These are phyloP conservation scores for Brassica nigra DNA, from an alignment of 345 rosid species.

Conservation along the genomic window DNA sequence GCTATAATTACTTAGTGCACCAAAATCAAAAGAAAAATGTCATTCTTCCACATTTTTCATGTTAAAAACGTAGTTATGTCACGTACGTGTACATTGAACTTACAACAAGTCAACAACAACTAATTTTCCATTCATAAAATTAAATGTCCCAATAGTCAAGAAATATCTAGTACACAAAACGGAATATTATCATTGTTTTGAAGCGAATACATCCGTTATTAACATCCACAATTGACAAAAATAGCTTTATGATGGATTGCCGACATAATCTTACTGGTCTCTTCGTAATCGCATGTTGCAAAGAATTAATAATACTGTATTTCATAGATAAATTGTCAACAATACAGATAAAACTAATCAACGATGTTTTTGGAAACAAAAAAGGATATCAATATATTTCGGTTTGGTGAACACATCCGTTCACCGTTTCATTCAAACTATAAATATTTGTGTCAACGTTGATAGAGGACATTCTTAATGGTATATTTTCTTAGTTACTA, in stretches of 20 bases:
- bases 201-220: slow-evolving; percentile 17
- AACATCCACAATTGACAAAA: slow-evolving; percentile 9
- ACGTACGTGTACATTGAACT: slow-evolving; percentile 32
- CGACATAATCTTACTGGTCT: background rate
- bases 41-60: slow-evolving; percentile 39
- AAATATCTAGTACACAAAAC: slow-evolving; percentile 9
- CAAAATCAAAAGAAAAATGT: background rate
- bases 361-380: slow-evolving; percentile 6
- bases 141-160: slow-evolving; percentile 13
- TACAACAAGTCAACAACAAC: slow-evolving; percentile 36
- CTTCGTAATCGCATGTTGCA: background rate
- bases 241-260: background rate
- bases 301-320: background rate
- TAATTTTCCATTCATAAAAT: slow-evolving; percentile 4
- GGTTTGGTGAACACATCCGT: slow-evolving; percentile 1
- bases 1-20: background rate
- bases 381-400: background rate
- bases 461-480: background rate
- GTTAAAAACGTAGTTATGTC: slow-evolving; percentile 19
- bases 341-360: background rate
- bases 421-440: slow-evolving; percentile 6
- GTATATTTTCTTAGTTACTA: background rate
- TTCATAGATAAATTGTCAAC: background rate
- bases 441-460: background rate
- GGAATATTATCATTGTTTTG: background rate